Conservation (phyloP, 2,329 filamentous ascomycete genomes). For the Aspergillus sojae region DNA sequence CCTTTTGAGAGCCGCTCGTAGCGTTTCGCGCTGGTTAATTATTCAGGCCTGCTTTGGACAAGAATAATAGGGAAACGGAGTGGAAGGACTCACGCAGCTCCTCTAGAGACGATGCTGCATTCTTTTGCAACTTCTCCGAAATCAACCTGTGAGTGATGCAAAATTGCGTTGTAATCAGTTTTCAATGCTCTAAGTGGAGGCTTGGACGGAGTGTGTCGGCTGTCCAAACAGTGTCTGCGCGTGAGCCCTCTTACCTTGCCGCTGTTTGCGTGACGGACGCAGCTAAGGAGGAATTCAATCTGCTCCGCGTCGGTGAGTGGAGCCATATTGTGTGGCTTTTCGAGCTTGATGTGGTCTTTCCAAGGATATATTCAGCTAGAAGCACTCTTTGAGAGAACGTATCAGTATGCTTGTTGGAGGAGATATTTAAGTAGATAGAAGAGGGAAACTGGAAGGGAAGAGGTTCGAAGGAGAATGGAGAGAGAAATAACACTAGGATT, state of each 20-base stretch:
- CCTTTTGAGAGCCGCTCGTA: conserved; percentile 67
- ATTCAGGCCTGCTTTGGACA: neutral
- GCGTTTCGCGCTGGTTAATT: conserved; percentile 60
- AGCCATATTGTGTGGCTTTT: conserved; percentile 46
- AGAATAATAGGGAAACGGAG: conserved; percentile 20
- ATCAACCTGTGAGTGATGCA: conserved; percentile 56
- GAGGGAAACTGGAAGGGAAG: neutral
- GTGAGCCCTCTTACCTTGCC: conserved; percentile 56
- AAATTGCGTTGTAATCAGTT: neutral
- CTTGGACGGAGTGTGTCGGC: neutral
- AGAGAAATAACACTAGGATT: neutral
- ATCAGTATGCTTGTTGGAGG: neutral
- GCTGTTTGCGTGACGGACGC: conserved; percentile 62
- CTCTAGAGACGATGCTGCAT: conserved; percentile 65
- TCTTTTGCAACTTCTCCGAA: conserved; percentile 67
- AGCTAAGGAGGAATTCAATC: conserved; percentile 67
- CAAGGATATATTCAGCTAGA: neutral
- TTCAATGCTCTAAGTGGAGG: too few relatives aligned
- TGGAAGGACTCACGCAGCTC: conserved; percentile 63
- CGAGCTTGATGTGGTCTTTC: neutral
- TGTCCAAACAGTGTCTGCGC: neutral
- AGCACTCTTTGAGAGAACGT: neutral
- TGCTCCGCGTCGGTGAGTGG: conserved; percentile 57
- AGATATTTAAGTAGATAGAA: neutral
- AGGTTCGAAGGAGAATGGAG: neutral